Percentiles rank a stretch among this genome's conserved stretches.
These are phyloP conservation scores for Nephelium lappaceum DNA, from an alignment of 345 rosid genomes.

Conservation along the genomic window DNA sequence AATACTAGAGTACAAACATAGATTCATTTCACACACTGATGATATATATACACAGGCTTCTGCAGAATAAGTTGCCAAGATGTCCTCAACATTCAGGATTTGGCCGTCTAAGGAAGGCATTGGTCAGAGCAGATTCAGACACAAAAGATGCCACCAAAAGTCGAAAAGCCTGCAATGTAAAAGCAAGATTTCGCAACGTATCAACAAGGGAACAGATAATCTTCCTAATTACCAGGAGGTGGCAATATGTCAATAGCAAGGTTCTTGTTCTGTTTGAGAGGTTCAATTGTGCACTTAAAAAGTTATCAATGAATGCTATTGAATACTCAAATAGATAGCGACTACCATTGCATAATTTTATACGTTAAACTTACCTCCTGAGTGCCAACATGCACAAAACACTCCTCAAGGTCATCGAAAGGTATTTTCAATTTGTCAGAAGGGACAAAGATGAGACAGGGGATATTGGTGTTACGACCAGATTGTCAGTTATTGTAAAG, in stretches of 20 bases:
- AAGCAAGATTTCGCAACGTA: not conserved
- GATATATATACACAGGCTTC: not conserved
- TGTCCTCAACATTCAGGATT: not conserved
- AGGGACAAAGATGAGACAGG: not conserved
- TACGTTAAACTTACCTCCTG: slow-evolving; percentile 17
- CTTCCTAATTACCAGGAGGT: too few relatives aligned
- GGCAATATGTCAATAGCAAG: too few relatives aligned
- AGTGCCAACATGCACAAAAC: slow-evolving; percentile 10
- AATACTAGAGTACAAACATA: not conserved
- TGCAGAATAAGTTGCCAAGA: not conserved
- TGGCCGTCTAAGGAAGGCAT: not conserved
- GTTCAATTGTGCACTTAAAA: too few relatives aligned
- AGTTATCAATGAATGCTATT: too few relatives aligned
- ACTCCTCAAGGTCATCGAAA: slow-evolving; percentile 25
- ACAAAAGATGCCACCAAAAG: not conserved
- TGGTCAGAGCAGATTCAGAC: not conserved
- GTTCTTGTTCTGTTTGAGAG: too few relatives aligned
- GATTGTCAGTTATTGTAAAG: slow-evolving; percentile 25
- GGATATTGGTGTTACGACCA: slow-evolving; percentile 23
- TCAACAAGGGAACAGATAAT: too few relatives aligned
- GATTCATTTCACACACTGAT: not conserved
- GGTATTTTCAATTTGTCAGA: slow-evolving; percentile 21
- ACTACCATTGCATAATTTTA: too few relatives aligned
- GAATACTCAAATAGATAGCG: too few relatives aligned
- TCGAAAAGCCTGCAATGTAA: not conserved